Conservation (phyloP, 148 eudicot species). For the Persicaria maculosa region DNA sequence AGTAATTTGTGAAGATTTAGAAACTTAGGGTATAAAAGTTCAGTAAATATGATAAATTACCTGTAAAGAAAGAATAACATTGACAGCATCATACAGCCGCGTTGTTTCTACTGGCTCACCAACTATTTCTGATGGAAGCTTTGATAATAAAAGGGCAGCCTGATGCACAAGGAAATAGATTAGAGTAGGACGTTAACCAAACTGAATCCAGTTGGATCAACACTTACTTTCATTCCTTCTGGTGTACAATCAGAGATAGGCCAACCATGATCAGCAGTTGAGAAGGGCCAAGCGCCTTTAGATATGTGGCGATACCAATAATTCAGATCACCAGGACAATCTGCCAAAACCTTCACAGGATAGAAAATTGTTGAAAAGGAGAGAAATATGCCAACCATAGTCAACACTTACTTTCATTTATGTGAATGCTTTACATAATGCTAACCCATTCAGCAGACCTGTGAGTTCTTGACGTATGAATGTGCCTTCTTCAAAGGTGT, state of each 20-base stretch:
- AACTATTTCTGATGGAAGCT: constrained; percentile 60
- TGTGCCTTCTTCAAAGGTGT: constrained; percentile 68
- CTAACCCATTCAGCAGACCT: constrained; percentile 36
- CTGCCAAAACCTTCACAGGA: constrained; percentile 57
- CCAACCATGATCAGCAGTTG: constrained; percentile 98
- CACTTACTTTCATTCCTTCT: constrained; percentile 89
- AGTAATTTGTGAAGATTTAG: background rate
- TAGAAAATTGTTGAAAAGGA: constrained; percentile 18
- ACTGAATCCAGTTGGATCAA: background rate
- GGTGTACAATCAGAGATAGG: constrained; percentile 96
- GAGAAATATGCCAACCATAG: constrained; percentile 1
- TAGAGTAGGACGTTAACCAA: constrained; percentile 6
- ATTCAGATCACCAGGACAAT: constrained; percentile 77
- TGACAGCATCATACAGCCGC: constrained; percentile 69
- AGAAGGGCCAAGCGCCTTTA: constrained; percentile 99
- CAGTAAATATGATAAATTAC: constrained; percentile 24
- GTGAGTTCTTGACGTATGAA: constrained; percentile 59
- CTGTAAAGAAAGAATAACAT: constrained; percentile 83
- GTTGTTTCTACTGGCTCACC: constrained; percentile 73
- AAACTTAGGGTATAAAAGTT: background rate
- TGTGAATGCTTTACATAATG: background rate
- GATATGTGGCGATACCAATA: constrained; percentile 94
- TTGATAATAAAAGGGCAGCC: constrained; percentile 71
- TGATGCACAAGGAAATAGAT: constrained; percentile 23
- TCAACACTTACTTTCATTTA: background rate